Evolutionary conservation across 139 green algal genomes (phyloP).

Genomic region (Chlorella sorokiniana): DNA sequence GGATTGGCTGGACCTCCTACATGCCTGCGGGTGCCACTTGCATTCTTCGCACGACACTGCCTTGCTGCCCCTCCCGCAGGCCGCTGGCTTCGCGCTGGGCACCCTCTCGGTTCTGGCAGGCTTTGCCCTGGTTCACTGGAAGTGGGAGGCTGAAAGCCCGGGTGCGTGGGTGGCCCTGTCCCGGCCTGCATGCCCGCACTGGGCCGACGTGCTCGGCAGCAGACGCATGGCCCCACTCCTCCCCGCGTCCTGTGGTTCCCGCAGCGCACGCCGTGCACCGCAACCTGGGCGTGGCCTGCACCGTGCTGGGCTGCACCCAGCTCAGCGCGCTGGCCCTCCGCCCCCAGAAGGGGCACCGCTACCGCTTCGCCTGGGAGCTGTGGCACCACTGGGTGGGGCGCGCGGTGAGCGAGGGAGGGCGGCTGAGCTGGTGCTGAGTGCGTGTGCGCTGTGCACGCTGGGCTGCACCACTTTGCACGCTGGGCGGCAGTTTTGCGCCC

Average conservation of each 20-base stretch:
- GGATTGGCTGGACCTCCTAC: too few relatives aligned
- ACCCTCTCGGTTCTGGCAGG: slow-evolving; percentile 29
- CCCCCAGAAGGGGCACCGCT: background rate
- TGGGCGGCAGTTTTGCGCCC: too few relatives aligned
- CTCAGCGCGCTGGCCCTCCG: slow-evolving; percentile 4
- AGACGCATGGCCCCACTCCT: background rate
- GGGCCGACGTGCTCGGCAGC: too few relatives aligned
- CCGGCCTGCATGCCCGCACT: background rate
- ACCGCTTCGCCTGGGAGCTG: slow-evolving; percentile 19
- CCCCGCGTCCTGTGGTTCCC: too few relatives aligned
- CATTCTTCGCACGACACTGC: background rate
- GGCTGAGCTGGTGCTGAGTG: background rate
- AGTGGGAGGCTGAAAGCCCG: background rate
- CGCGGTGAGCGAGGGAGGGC: background rate
- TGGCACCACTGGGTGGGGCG: slow-evolving; percentile 32
- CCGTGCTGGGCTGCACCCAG: slow-evolving; percentile 36
- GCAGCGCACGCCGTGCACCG: slow-evolving; percentile 28
- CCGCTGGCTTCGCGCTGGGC: slow-evolving; percentile 29
- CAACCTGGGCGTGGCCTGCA: slow-evolving; percentile 47
- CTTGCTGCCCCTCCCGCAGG: slow-evolving; percentile 3
- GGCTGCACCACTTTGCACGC: too few relatives aligned
- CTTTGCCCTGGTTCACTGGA: slow-evolving; percentile 11
- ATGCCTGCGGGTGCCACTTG: background rate
- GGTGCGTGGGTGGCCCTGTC: background rate
- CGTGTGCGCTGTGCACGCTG: background rate